Evolutionary conservation across 2,329 filamentous ascomycete species (phyloP).

Genomic region (Triangularia setosa): DNA sequence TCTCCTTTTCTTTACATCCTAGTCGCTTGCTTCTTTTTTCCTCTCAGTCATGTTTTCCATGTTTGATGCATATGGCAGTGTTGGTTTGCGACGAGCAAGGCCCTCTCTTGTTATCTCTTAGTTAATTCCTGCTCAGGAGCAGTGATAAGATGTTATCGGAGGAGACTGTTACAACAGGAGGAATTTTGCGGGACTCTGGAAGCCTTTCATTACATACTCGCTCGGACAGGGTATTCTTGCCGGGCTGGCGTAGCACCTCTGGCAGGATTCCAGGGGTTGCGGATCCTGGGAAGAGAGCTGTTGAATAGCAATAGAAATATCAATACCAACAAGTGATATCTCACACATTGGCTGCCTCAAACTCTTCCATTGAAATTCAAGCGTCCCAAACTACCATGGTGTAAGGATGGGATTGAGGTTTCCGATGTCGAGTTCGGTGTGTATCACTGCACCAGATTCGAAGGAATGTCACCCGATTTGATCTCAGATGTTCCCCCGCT

Average conservation of each 20-base stretch:
- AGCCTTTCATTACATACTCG: not conserved
- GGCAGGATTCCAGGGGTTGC: conserved; percentile 15
- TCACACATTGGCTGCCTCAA: not conserved
- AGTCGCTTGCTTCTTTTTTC: conserved; percentile 3
- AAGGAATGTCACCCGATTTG: not conserved
- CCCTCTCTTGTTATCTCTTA: conserved; percentile 14
- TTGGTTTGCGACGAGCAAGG: conserved; percentile 14
- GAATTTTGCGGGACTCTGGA: conserved; percentile 1
- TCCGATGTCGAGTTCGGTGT: not conserved
- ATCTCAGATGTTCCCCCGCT: not conserved
- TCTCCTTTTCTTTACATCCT: conserved; percentile 13
- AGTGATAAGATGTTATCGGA: conserved; percentile 12
- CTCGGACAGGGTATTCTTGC: not conserved
- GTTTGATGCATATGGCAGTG: conserved; percentile 8
- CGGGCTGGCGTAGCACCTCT: conserved; percentile 10
- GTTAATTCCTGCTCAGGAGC: conserved; percentile 27
- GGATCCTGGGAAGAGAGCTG: not conserved
- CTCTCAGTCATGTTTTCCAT: not conserved
- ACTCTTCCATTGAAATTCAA: not conserved
- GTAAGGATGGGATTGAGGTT: not conserved
- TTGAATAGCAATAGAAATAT: not conserved
- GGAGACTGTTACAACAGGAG: conserved; percentile 12
- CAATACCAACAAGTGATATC: conserved; percentile 10
- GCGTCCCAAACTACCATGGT: not conserved
- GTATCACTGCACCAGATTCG: not conserved